Conservation (phyloP, 140 eudicot genomes). For the Ambrosia hybrid region DNA sequence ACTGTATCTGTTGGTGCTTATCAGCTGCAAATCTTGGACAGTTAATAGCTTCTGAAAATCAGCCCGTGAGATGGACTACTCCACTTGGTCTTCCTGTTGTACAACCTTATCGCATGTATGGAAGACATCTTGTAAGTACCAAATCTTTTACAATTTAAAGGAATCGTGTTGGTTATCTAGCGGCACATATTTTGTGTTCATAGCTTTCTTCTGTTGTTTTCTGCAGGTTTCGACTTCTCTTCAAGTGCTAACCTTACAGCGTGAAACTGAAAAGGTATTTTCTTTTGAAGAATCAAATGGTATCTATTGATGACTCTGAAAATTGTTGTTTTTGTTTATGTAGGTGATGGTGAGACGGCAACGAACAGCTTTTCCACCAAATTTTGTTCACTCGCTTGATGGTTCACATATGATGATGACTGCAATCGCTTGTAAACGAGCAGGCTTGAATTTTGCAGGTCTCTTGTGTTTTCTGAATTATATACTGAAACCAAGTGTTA, state of each 20-base stretch:
- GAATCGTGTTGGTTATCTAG: neutral
- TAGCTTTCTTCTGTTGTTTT: constrained; percentile 4
- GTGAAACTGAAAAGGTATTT: constrained; percentile 80
- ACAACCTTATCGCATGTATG: constrained; percentile 81
- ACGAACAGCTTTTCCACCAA: constrained; percentile 93
- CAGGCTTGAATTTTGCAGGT: constrained; percentile 97
- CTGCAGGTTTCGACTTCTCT: constrained; percentile 85
- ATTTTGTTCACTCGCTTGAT: constrained; percentile 95
- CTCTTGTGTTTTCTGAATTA: neutral
- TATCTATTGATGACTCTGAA: too few relatives aligned
- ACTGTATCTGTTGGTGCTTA: constrained; percentile 12
- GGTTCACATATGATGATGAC: constrained; percentile 99
- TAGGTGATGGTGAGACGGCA: constrained; percentile 86
- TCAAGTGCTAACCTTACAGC: constrained; percentile 73
- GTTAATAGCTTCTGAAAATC: constrained; percentile 84
- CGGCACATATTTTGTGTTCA: neutral
- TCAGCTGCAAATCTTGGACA: constrained; percentile 33
- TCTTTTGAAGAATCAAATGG: too few relatives aligned
- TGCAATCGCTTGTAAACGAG: constrained; percentile 85
- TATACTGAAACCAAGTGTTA: constrained; percentile 1
- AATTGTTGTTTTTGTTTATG: constrained; percentile 13
- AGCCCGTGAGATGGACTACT: constrained; percentile 91
- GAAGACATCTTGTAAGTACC: constrained; percentile 69
- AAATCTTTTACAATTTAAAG: constrained; percentile 20
- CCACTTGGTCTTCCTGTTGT: constrained; percentile 99